These are phyloP conservation scores for Nicotiana benthamiana DNA, from an alignment of 257 asterid genomes.

Conservation along the genomic window DNA sequence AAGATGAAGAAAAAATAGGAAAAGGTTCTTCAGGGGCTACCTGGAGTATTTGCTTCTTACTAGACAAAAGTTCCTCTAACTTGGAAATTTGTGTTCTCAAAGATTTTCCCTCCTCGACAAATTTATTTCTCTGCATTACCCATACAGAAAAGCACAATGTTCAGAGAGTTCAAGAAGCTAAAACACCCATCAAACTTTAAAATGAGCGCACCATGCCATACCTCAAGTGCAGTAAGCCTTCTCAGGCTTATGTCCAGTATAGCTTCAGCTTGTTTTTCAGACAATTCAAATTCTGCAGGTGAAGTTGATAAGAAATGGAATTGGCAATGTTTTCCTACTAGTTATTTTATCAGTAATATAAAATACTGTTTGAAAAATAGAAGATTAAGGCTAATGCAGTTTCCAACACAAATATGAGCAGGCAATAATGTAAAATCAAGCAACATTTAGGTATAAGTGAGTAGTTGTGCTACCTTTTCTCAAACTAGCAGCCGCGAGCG, in stretches of 20 bases:
- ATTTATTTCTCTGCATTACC: constrained; percentile 73
- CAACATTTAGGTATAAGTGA: neutral
- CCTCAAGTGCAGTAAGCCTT: constrained; percentile 89
- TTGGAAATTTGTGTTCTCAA: constrained; percentile 64
- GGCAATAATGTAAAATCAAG: neutral
- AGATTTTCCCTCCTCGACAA: constrained; percentile 71
- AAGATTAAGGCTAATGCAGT: neutral
- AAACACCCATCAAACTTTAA: constrained; percentile 8
- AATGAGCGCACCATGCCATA: constrained; percentile 13
- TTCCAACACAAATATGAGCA: neutral
- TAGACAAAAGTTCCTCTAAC: constrained; percentile 77
- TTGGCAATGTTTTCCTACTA: neutral
- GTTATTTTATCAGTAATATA: no score
- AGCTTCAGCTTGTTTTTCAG: constrained; percentile 95
- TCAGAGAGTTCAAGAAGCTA: neutral
- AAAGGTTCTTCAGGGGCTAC: constrained; percentile 25
- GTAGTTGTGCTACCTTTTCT: constrained; percentile 46
- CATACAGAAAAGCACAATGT: neutral
- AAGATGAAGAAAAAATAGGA: neutral
- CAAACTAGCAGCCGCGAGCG: constrained; percentile 51
- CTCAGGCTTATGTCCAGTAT: constrained; percentile 92
- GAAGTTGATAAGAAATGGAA: neutral
- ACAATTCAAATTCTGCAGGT: constrained; percentile 65
- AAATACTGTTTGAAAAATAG: neutral
- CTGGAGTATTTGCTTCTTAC: constrained; percentile 68